Base-by-base conservation (phyloP, 2,329 filamentous ascomycete species). In the Madurella fahalii region DNA sequence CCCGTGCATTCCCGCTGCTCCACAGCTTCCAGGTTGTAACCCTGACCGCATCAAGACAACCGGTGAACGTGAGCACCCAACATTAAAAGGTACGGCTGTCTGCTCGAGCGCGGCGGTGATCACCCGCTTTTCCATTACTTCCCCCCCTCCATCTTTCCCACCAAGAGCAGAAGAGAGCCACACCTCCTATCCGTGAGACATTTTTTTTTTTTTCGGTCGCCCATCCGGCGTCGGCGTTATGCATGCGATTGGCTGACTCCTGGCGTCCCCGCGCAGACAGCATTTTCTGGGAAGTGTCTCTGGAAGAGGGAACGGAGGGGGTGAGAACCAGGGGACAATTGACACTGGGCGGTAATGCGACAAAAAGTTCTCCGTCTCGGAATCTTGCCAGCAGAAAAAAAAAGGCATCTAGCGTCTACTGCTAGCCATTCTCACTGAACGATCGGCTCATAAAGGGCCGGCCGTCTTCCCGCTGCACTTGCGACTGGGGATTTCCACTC, bases 161-260 rank as follows among this genome's bases (percentile, higher is more conserved):
- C 32, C 39, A 20, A 52, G 20, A 40, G n/a, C 34, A 40, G 39
- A 17, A 40, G 37, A 37, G 30, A 32, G 49, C 54, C 44, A 46
- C 40, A 56, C 41, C 49, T 45, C 57, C 46, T 42, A 48, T 42
- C 40, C 41, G 47, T 57, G 60, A 58, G 60, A 61, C 58, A 61
- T 62, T 62, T 62, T 61, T 45, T 62, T 62, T 62, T 61, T 45
- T 15, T 17, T 40, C 32, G n/a, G 17, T 42, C 47, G 40, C 47
- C 40, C 39, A 54, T 53, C 57, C 59, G 53, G 57, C 40, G 40
- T 50, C 51, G 54, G 51, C 49, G 47, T 47, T 31, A 49, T 54
- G 47, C 55, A 43, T 44, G 44, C 51, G 50, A 57, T 59, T 61
- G 57, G 55, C 55, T 55, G 41, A 59, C 53, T 58, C 30, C 34